Conservation (phyloP, 2,329 filamentous ascomycete genomes). For the Trichoderma breve region DNA sequence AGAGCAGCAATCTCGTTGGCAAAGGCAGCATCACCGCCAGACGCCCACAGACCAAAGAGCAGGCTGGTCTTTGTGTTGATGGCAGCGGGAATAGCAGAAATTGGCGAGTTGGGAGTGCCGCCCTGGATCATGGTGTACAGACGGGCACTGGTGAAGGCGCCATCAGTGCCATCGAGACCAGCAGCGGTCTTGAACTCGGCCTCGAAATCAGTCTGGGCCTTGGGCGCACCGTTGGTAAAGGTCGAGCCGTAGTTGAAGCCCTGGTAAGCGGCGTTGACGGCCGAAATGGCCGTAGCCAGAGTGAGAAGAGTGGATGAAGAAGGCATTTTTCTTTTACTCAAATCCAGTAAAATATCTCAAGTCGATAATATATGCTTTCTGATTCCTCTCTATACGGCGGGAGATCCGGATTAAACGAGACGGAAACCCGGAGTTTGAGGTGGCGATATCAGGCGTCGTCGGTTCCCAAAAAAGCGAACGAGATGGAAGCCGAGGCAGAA, state of each 20-base stretch:
- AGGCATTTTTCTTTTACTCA: constrained; percentile 31
- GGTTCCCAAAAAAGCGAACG: constrained; percentile 1
- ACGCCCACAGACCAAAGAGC: constrained; percentile 82
- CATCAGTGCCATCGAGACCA: constrained; percentile 60
- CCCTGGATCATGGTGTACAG: constrained; percentile 76
- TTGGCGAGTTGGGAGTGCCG: constrained; percentile 62
- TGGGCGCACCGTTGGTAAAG: constrained; percentile 58
- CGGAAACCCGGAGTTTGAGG: neutral
- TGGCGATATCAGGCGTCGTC: constrained; percentile 2
- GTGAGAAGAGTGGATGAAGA: constrained; percentile 34
- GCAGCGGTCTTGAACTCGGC: constrained; percentile 66
- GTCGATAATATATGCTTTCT: neutral
- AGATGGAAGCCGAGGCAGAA: neutral
- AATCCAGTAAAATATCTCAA: neutral
- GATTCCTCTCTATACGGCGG: constrained; percentile 6
- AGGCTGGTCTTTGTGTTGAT: constrained; percentile 76
- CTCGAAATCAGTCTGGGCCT: constrained; percentile 65
- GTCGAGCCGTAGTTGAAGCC: constrained; percentile 74
- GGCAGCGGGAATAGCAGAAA: constrained; percentile 75
- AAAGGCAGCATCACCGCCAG: constrained; percentile 61
- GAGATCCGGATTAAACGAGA: neutral
- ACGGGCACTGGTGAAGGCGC: constrained; percentile 64
- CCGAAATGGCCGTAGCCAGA: constrained; percentile 36
- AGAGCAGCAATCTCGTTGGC: constrained; percentile 73
- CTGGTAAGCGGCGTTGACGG: constrained; percentile 44